phyloP scores from a whole-genome alignment of 345 rosid genomes.

The Camelina laxa region DNA sequence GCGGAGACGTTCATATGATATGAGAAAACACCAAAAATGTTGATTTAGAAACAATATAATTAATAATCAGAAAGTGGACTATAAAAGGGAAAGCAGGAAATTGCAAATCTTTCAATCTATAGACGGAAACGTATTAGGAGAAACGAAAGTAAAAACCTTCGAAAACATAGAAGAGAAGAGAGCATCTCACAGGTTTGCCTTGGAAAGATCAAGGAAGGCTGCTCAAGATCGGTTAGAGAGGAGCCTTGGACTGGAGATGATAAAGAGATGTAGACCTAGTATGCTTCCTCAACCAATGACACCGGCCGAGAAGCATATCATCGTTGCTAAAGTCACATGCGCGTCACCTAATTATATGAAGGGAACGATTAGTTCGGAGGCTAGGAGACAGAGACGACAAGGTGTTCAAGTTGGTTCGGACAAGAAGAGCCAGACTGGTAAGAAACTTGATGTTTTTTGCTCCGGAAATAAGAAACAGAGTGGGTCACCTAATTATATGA shows the following conservation, averaged over 20 bases:
- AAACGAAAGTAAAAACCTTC: background rate
- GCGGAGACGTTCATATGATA: background rate
- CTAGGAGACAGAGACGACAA: conserved; percentile 52
- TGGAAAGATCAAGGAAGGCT: conserved; percentile 47
- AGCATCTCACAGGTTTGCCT: background rate
- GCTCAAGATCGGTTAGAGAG: conserved; percentile 49
- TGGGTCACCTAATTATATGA: conserved; percentile 73
- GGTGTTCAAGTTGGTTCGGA: background rate
- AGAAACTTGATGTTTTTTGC: too few species aligned
- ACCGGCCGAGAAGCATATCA: conserved; percentile 7
- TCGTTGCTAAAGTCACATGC: conserved; percentile 35
- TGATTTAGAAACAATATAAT: background rate
- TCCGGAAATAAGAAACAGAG: background rate
- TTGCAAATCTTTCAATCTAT: background rate
- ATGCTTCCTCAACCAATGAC: background rate
- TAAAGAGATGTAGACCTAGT: conserved; percentile 60
- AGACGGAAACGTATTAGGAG: background rate
- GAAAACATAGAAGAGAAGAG: background rate
- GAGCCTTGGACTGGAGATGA: conserved; percentile 61
- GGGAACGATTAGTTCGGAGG: conserved; percentile 74
- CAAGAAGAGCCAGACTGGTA: too few species aligned
- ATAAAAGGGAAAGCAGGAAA: background rate
- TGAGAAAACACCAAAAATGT: background rate
- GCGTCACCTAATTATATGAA: conserved; percentile 75
- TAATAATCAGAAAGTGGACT: background rate